phyloP scores from a whole-genome alignment of 441 rosid species.

The Syzygium syzygioides region DNA sequence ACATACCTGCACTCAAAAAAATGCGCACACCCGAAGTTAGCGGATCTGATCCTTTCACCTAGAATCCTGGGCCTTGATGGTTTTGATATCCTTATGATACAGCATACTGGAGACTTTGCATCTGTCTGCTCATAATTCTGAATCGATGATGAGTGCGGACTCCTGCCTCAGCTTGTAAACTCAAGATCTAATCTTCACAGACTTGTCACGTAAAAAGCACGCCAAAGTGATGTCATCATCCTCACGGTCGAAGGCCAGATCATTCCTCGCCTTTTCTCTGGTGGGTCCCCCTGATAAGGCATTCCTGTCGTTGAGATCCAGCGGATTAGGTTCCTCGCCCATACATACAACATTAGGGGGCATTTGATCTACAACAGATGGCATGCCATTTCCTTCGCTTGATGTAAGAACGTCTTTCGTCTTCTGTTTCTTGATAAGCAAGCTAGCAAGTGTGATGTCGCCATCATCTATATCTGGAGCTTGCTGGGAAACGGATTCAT shows the following conservation, averaged over 20 bases:
- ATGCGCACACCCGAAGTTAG: background rate
- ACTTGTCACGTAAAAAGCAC: constrained; percentile 12
- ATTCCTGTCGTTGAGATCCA: background rate
- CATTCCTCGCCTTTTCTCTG: background rate
- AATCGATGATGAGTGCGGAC: background rate
- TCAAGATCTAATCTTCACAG: constrained; percentile 14
- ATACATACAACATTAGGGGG: background rate
- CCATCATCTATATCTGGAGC: background rate
- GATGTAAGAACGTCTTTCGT: background rate
- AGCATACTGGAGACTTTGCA: background rate
- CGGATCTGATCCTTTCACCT: background rate
- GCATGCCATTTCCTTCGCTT: background rate
- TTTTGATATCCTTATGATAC: background rate
- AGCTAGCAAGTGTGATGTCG: background rate
- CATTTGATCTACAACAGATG: background rate
- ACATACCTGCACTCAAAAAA: background rate
- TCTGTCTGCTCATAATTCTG: background rate
- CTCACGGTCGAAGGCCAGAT: background rate
- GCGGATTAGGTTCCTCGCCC: background rate
- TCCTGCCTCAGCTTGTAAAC: background rate
- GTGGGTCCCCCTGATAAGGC: background rate
- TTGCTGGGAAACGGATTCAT: background rate
- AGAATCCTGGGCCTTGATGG: background rate
- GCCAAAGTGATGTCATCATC: constrained; percentile 22
- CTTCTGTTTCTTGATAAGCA: background rate